Percentiles rank a stretch among this genome's conserved stretches.
phyloP scores from a whole-genome alignment of 1,139 yeast genomes.

The Hyphopichia khmerensis region DNA sequence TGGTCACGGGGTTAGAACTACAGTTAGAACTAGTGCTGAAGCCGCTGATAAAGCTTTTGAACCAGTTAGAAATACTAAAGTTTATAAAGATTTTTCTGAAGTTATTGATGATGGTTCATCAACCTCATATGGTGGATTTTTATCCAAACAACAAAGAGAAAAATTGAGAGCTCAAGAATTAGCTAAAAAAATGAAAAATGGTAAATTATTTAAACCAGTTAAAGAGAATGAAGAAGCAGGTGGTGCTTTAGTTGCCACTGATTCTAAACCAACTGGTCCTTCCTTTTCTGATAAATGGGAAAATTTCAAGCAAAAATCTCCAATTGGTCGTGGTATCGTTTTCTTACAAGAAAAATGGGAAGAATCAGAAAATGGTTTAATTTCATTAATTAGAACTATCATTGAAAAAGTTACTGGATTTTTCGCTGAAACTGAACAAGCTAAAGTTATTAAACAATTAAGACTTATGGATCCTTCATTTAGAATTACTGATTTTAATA shows the following conservation, averaged over 20 bases:
- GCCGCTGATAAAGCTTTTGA: slow-evolving; percentile 84
- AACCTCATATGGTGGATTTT: slow-evolving; percentile 90
- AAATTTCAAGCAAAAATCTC: slow-evolving; percentile 63
- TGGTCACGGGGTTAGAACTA: slow-evolving; percentile 81
- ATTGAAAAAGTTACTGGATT: slow-evolving; percentile 80
- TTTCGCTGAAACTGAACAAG: slow-evolving; percentile 95
- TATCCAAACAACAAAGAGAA: slow-evolving; percentile 80
- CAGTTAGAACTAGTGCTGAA: slow-evolving; percentile 78
- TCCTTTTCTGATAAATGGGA: slow-evolving; percentile 69
- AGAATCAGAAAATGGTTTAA: slow-evolving; percentile 91
- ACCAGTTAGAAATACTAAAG: slow-evolving; percentile 89
- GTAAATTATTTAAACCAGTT: slow-evolving; percentile 62
- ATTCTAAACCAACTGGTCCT: slow-evolving; percentile 72
- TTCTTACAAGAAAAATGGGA: slow-evolving; percentile 77
- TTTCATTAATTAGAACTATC: slow-evolving; percentile 77
- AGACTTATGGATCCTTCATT: slow-evolving; percentile 89
- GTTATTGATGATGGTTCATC: slow-evolving; percentile 91
- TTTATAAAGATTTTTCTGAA: slow-evolving; percentile 84
- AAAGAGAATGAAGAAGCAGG: slow-evolving; percentile 88
- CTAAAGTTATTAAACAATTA: slow-evolving; percentile 83
- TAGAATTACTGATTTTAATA: slow-evolving; percentile 75
- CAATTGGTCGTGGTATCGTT: slow-evolving; percentile 65
- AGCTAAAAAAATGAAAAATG: slow-evolving; percentile 44
- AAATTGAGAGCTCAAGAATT: slow-evolving; percentile 70
- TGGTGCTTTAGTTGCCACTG: slow-evolving; percentile 76